Evolutionary conservation across 2,329 filamentous ascomycete genomes (phyloP).

Genomic region (Ophiognomonia clavigignenti-juglandacearum): DNA sequence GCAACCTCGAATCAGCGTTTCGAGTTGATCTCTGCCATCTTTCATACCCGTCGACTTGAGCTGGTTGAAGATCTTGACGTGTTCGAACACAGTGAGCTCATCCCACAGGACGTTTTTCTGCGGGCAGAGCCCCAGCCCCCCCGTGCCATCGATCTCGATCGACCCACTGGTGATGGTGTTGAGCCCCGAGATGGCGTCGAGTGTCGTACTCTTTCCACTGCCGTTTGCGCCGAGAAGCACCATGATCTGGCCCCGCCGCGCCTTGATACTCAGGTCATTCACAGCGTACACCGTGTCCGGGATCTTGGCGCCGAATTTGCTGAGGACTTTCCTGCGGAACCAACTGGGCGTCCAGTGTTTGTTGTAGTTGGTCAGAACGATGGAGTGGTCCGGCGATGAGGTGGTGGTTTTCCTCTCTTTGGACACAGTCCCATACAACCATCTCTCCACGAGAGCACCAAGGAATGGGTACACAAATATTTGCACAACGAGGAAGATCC

Average conservation of each 20-base stretch:
- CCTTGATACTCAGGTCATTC: slow-evolving; percentile 64
- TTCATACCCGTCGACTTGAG: slow-evolving; percentile 54
- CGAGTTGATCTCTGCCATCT: slow-evolving; percentile 55
- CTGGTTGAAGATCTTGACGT: slow-evolving; percentile 76
- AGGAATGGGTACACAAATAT: slow-evolving; percentile 73
- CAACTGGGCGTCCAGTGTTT: slow-evolving; percentile 71
- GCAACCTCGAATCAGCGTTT: slow-evolving; percentile 61
- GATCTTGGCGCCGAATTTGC: slow-evolving; percentile 3
- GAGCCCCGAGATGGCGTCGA: slow-evolving; percentile 82
- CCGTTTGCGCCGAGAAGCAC: slow-evolving; percentile 86
- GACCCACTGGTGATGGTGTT: slow-evolving; percentile 70
- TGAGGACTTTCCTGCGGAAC: slow-evolving; percentile 36
- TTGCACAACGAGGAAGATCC: slow-evolving; percentile 72
- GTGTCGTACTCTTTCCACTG: slow-evolving; percentile 82
- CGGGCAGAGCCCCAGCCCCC: slow-evolving; percentile 80
- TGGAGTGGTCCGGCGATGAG: slow-evolving; percentile 40
- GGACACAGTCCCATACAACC: slow-evolving; percentile 69
- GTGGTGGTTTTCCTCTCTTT: slow-evolving; percentile 39
- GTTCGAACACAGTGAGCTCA: slow-evolving; percentile 78
- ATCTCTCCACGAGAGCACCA: slow-evolving; percentile 68
- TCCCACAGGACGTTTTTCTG: slow-evolving; percentile 96
- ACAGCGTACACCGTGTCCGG: slow-evolving; percentile 71
- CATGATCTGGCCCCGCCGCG: slow-evolving; percentile 75
- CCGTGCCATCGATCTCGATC: slow-evolving; percentile 72
- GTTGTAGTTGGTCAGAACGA: slow-evolving; percentile 67